A percentile compares a stretch with the other conserved stretches of the same genome.
phyloP scores from a whole-genome alignment of 2,329 filamentous ascomycete genomes.

The Stemphylium beticola region DNA sequence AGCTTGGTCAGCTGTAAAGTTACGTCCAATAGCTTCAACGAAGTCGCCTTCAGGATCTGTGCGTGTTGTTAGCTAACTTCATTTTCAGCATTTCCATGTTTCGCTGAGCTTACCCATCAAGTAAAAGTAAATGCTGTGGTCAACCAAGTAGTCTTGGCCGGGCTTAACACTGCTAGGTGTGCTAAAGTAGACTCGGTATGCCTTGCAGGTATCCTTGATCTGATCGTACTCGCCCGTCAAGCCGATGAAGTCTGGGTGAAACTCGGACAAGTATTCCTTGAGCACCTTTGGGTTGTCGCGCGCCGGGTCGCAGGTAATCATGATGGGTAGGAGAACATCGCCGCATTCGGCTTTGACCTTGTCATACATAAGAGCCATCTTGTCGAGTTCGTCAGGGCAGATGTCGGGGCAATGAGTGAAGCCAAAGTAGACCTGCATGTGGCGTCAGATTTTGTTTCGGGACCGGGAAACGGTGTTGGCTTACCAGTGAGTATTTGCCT shows the following conservation, averaged over 20 bases:
- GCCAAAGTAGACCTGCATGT: conserved; percentile 85
- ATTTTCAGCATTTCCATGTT: neutral
- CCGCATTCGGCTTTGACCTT: conserved; percentile 59
- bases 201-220: conserved; percentile 93
- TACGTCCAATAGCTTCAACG: conserved; percentile 92
- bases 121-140: conserved; percentile 99
- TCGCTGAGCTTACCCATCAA: conserved; percentile 73
- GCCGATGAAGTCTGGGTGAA: conserved; percentile 84
- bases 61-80: conserved; percentile 25
- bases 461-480: conserved; percentile 34
- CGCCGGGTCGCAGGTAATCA: conserved; percentile 94
- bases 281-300: conserved; percentile 86
- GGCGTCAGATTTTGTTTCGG: conserved; percentile 5
- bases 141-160: conserved; percentile 95
- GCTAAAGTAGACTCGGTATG: conserved; percentile 95
- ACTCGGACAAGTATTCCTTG: conserved; percentile 86
- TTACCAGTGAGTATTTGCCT: conserved; percentile 81
- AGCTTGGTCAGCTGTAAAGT: conserved; percentile 88
- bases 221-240: conserved; percentile 93
- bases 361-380: conserved; percentile 97
- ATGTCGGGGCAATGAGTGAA: conserved; percentile 99
- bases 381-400: conserved; percentile 98
- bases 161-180: conserved; percentile 87
- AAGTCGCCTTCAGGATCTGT: conserved; percentile 94
- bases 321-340: conserved; percentile 73